Evolutionary conservation across 805 yeast species (phyloP).

Genomic region (Yamadazyma kitorensis): DNA sequence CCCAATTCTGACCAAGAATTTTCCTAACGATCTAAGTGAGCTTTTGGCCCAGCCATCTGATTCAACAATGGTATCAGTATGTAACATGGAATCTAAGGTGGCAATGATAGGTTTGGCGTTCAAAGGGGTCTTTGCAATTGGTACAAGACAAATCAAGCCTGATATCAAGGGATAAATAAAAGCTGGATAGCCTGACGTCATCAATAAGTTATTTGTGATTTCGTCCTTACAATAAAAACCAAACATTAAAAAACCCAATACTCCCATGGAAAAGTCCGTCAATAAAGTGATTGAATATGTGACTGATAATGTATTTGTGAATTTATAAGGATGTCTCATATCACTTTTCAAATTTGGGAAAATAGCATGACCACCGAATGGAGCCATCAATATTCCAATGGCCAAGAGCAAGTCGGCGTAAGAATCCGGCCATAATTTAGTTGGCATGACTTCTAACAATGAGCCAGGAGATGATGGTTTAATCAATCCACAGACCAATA

Average conservation of each 20-base stretch:
- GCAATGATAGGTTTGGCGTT: conserved; percentile 80
- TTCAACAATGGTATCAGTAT: conserved; percentile 24
- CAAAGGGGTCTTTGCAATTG: conserved; percentile 80
- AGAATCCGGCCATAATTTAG: conserved; percentile 63
- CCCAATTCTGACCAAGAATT: conserved; percentile 25
- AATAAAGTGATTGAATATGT: conserved; percentile 61
- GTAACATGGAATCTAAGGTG: conserved; percentile 57
- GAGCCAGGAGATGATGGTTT: conserved; percentile 74
- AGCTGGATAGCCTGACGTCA: conserved; percentile 46
- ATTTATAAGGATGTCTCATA: conserved; percentile 67
- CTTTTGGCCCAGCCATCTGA: conserved; percentile 11
- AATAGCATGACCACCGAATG: conserved; percentile 83
- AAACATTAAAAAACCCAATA: conserved; percentile 63
- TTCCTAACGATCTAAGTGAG: conserved; percentile 8
- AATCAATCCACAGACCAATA: conserved; percentile 60
- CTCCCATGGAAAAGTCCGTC: conserved; percentile 63
- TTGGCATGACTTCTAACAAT: conserved; percentile 57
- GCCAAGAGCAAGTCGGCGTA: conserved; percentile 52
- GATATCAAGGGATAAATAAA: conserved; percentile 54
- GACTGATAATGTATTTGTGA: conserved; percentile 48
- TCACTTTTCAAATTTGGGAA: conserved; percentile 76
- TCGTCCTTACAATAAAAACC: conserved; percentile 50
- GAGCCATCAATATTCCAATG: conserved; percentile 67
- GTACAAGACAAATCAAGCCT: conserved; percentile 72
- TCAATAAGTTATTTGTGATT: conserved; percentile 47